Conservation (phyloP, 129 eudicot species). For the Artemisia tridentata region DNA sequence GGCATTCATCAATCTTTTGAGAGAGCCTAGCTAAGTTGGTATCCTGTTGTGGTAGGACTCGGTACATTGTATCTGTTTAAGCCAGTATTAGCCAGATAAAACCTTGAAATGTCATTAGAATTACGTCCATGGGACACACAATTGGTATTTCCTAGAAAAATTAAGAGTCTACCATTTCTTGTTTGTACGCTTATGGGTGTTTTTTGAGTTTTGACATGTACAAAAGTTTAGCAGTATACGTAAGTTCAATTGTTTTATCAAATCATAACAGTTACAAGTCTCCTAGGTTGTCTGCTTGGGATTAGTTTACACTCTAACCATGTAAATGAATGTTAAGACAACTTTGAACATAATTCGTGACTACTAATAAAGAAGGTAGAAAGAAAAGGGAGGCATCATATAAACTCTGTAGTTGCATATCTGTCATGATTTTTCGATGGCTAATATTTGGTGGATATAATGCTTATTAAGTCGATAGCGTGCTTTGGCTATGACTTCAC, state of each 20-base stretch:
- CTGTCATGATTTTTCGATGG: neutral
- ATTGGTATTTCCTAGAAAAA: too few species aligned
- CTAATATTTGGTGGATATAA: neutral
- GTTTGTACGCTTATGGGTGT: neutral
- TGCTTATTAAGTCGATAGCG: conserved; percentile 11
- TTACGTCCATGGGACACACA: too few species aligned
- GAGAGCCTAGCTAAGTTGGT: too few species aligned
- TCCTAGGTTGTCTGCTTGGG: conserved; percentile 1
- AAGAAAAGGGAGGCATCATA: too few species aligned
- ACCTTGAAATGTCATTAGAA: too few species aligned
- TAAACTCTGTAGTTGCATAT: neutral
- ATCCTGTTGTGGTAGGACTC: too few species aligned
- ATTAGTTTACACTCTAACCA: conserved; percentile 8
- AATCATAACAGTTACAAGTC: neutral
- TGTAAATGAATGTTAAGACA: conserved; percentile 7
- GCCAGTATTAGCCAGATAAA: too few species aligned
- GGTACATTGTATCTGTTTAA: too few species aligned
- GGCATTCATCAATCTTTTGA: too few species aligned
- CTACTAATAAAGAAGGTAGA: too few species aligned
- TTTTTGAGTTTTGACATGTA: conserved; percentile 4
- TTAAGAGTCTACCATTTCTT: neutral
- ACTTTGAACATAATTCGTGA: neutral
- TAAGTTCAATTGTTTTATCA: neutral
- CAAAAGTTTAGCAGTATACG: neutral
- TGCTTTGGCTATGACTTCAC: neutral